Conservation (phyloP, 768 basidiomycete species). For the Lactarius pseudohatsudake region DNA sequence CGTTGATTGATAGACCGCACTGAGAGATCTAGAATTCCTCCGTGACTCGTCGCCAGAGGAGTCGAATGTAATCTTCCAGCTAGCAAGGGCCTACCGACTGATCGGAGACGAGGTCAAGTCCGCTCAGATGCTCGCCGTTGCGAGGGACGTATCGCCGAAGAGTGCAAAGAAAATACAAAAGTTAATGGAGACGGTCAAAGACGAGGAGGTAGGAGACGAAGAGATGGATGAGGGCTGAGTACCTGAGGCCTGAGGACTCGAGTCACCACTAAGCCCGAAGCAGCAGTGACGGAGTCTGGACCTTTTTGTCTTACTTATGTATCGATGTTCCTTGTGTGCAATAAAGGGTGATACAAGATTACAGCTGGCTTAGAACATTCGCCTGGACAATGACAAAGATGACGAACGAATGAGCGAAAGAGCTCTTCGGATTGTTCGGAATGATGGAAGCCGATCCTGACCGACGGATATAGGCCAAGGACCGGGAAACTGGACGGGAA, state of each 20-base stretch:
- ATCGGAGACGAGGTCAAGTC: constrained; percentile 77
- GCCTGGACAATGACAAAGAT: neutral
- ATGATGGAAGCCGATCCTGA: constrained; percentile 24
- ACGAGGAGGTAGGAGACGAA: constrained; percentile 56
- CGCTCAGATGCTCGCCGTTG: constrained; percentile 82
- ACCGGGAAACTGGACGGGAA: constrained; percentile 4
- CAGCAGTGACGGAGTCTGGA: neutral
- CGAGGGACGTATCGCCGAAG: constrained; percentile 93
- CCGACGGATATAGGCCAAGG: neutral
- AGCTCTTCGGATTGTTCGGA: constrained; percentile 20
- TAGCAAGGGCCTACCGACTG: constrained; percentile 87
- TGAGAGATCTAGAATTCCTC: constrained; percentile 77
- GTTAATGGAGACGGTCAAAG: constrained; percentile 67
- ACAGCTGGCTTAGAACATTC: constrained; percentile 3
- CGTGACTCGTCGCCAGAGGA: constrained; percentile 87
- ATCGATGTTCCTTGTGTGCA: constrained; percentile 14
- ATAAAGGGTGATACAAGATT: constrained; percentile 17
- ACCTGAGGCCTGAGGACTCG: neutral
- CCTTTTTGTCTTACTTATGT: neutral
- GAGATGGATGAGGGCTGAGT: constrained; percentile 76
- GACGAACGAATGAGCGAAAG: constrained; percentile 24
- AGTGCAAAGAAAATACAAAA: constrained; percentile 80
- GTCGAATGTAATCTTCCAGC: constrained; percentile 94
- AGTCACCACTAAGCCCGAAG: neutral
- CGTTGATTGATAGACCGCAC: constrained; percentile 58